phyloP scores from a whole-genome alignment of 2,329 filamentous ascomycete species.

The Fusarium drepaniforme region DNA sequence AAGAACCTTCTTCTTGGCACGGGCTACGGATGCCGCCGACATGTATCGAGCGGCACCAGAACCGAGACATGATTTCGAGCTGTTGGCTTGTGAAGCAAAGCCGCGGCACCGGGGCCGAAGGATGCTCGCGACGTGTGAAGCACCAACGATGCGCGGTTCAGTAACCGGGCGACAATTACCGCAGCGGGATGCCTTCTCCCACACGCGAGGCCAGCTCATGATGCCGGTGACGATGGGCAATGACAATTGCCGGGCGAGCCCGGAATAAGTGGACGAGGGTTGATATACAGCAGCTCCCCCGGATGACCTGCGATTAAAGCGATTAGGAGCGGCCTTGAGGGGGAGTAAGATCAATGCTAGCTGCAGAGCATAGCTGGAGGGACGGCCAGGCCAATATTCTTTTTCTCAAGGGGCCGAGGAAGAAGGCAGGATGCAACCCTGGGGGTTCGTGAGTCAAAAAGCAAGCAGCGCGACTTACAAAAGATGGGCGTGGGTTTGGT shows the following conservation, averaged over 20 bases:
- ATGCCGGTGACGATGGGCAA: slow-evolving; percentile 31
- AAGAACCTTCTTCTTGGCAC: slow-evolving; percentile 47
- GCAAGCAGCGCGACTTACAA: slow-evolving; percentile 15
- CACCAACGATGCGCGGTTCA: slow-evolving; percentile 7
- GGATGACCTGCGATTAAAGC: slow-evolving; percentile 29
- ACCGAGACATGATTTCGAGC: slow-evolving; percentile 23
- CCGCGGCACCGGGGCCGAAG: slow-evolving; percentile 21
- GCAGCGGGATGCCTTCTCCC: slow-evolving; percentile 53
- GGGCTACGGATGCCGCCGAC: slow-evolving; percentile 46
- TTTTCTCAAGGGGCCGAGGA: not conserved
- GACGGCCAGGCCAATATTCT: slow-evolving; percentile 1
- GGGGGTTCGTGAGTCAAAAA: slow-evolving; percentile 33
- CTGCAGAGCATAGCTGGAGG: slow-evolving; percentile 38
- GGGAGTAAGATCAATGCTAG: slow-evolving; percentile 30
- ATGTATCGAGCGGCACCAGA: slow-evolving; percentile 41
- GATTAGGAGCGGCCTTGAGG: slow-evolving; percentile 33
- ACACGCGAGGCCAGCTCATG: slow-evolving; percentile 57
- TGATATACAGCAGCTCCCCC: slow-evolving; percentile 30
- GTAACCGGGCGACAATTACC: slow-evolving; percentile 34
- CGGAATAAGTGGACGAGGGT: slow-evolving; percentile 20
- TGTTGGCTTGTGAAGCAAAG: slow-evolving; percentile 29
- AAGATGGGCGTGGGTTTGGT: slow-evolving; percentile 30
- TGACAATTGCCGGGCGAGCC: slow-evolving; percentile 17
- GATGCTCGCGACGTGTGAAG: slow-evolving; percentile 9
- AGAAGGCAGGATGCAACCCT: slow-evolving; percentile 2